These are phyloP conservation scores for Triglochin maritima DNA, from an alignment of 106 monocot genomes.

Conservation along the genomic window DNA sequence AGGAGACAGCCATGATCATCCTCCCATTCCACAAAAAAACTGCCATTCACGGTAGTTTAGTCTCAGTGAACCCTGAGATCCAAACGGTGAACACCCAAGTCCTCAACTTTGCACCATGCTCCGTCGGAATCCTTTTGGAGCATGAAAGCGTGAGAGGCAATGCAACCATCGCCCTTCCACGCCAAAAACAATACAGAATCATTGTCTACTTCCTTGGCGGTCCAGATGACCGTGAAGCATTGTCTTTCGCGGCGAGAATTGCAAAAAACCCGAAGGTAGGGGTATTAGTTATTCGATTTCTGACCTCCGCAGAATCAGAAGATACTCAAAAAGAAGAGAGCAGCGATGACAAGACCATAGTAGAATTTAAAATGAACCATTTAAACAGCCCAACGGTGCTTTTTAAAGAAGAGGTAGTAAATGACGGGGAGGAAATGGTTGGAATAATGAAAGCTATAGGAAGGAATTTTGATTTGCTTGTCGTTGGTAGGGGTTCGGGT, in stretches of 20 bases:
- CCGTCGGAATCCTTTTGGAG: constrained; percentile 31
- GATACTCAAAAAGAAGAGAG: constrained; percentile 7
- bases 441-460: constrained; percentile 14
- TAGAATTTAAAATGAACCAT: constrained; percentile 13
- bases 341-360: constrained; percentile 6
- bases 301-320: background rate
- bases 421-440: constrained; percentile 41
- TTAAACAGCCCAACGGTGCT: constrained; percentile 8
- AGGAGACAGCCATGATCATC: constrained; percentile 2
- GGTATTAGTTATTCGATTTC: constrained; percentile 41
- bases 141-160: background rate
- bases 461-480: constrained; percentile 29
- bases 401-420: constrained; percentile 45
- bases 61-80: constrained; percentile 9
- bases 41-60: constrained; percentile 6
- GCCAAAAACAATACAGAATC: constrained; percentile 11
- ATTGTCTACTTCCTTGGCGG: constrained; percentile 63
- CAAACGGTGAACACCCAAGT: constrained; percentile 26
- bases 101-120: constrained; percentile 41
- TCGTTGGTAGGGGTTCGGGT: constrained; percentile 36
- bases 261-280: constrained; percentile 17
- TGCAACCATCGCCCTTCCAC: no score
- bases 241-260: constrained; percentile 37
- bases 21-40: constrained; percentile 12
- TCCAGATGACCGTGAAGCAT: constrained; percentile 54